phyloP scores from a whole-genome alignment of 2,329 filamentous ascomycete genomes.

The Taxawa tesnikishii region DNA sequence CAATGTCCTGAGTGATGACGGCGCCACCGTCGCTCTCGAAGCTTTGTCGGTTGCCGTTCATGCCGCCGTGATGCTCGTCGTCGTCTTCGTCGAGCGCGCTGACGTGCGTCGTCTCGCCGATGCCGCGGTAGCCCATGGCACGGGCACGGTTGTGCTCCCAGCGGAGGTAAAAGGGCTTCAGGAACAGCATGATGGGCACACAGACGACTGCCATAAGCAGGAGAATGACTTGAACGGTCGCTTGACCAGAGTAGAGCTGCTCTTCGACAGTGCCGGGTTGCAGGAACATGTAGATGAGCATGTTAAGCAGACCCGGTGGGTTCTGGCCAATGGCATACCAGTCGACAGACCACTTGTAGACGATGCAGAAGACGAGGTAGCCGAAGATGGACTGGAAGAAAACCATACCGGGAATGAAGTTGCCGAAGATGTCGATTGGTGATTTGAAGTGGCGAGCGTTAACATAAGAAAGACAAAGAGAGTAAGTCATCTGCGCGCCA shows the following conservation, averaged over 20 bases:
- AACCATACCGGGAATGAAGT: constrained; percentile 96
- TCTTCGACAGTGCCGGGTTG: constrained; percentile 66
- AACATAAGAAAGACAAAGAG: constrained; percentile 80
- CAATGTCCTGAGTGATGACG: constrained; percentile 80
- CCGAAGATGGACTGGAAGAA: constrained; percentile 99
- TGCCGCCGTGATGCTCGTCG: constrained; percentile 42
- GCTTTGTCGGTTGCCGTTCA: constrained; percentile 50
- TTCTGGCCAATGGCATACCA: constrained; percentile 57
- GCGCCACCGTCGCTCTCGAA: constrained; percentile 64
- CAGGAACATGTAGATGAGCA: constrained; percentile 99
- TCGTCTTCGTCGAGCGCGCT: constrained; percentile 86
- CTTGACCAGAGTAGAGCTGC: constrained; percentile 68
- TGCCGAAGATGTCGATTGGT: constrained; percentile 91
- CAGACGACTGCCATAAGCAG: constrained; percentile 73
- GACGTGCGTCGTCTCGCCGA: constrained; percentile 78
- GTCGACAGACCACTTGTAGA: constrained; percentile 95
- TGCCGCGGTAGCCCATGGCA: constrained; percentile 79
- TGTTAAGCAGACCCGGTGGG: constrained; percentile 87
- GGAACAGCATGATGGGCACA: constrained; percentile 80
- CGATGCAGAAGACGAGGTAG: constrained; percentile 83
- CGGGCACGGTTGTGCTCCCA: constrained; percentile 86
- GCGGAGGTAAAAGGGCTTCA: constrained; percentile 92
- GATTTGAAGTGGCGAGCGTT: constrained; percentile 93
- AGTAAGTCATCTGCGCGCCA: constrained; percentile 99
- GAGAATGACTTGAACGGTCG: constrained; percentile 60